phyloP scores from a whole-genome alignment of 176 grass and related monocot genomes.

The Cenchrus americanus region DNA sequence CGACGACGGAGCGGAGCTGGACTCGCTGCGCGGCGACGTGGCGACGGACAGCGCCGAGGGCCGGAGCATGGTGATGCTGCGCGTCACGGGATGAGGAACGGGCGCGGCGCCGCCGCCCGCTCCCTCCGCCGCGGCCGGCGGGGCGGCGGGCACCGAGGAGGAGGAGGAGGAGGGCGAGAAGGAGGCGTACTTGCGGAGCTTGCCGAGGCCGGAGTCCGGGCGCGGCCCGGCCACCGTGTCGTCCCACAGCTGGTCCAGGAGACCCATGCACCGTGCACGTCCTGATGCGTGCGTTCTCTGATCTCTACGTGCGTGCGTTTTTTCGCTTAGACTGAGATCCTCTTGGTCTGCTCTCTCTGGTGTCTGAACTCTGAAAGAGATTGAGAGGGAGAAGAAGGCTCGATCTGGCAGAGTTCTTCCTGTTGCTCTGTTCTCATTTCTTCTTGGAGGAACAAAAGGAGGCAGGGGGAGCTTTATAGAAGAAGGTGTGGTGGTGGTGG shows the following conservation, averaged over 20 bases:
- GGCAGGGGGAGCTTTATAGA: conserved; percentile 38
- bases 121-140: neutral
- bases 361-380: conserved; percentile 17
- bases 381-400: neutral
- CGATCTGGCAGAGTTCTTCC: neutral
- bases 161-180: conserved; percentile 58
- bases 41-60: conserved; percentile 47
- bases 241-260: conserved; percentile 96
- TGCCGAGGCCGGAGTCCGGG: conserved; percentile 85
- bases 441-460: conserved; percentile 35
- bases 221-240: conserved; percentile 86
- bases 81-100: conserved; percentile 34
- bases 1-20: conserved; percentile 65
- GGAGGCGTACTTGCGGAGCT: conserved; percentile 80
- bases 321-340: neutral
- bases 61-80: conserved; percentile 81
- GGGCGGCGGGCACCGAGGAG: neutral
- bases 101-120: conserved; percentile 6
- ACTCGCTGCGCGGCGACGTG: conserved; percentile 48
- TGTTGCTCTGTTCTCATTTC: conserved; percentile 22
- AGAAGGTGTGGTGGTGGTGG: neutral
- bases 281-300: conserved; percentile 10
- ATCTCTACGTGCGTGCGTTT: neutral
- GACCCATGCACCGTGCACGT: conserved; percentile 46
- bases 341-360: neutral